Conservation (phyloP, 305 asterid species). For the Caryopteris hybrid region DNA sequence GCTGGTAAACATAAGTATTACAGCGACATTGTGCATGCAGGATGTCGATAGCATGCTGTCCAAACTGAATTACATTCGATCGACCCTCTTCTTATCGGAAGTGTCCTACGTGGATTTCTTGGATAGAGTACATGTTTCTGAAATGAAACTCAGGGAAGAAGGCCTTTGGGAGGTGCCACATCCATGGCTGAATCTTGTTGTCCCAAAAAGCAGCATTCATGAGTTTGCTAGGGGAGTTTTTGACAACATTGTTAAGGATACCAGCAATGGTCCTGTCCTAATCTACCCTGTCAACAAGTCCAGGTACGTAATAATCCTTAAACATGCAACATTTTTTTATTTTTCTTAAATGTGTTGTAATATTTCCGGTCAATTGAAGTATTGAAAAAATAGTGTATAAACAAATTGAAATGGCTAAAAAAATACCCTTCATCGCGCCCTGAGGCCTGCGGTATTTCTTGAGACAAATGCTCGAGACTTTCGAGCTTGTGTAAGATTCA, state of each 20-base stretch:
- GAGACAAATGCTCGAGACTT: too few relatives aligned
- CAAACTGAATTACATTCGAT: conserved; percentile 47
- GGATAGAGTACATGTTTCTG: conserved; percentile 75
- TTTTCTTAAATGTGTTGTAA: too few relatives aligned
- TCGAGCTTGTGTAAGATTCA: too few relatives aligned
- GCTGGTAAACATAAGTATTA: too few relatives aligned
- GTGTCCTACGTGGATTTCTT: conserved; percentile 68
- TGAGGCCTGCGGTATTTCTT: too few relatives aligned
- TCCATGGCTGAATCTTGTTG: conserved; percentile 86
- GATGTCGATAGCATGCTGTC: conserved; percentile 47
- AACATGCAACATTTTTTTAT: too few relatives aligned
- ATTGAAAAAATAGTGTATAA: too few relatives aligned
- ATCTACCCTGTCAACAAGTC: conserved; percentile 89
- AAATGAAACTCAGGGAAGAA: conserved; percentile 53
- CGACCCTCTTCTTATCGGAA: conserved; percentile 68
- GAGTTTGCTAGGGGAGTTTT: conserved; percentile 63
- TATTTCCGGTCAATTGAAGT: too few relatives aligned
- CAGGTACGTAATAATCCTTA: conserved; percentile 33
- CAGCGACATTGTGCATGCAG: conserved; percentile 29
- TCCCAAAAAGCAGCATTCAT: conserved; percentile 73
- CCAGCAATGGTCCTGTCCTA: conserved; percentile 84
- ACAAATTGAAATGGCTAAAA: too few relatives aligned
- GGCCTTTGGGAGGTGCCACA: conserved; percentile 96
- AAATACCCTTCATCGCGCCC: too few relatives aligned
- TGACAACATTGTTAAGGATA: conserved; percentile 63